Percentiles rank a stretch among this genome's conserved stretches.
These are phyloP conservation scores for Fistulifera solaris DNA, from an alignment of 108 stramenopile genomes.

Conservation along the genomic window DNA sequence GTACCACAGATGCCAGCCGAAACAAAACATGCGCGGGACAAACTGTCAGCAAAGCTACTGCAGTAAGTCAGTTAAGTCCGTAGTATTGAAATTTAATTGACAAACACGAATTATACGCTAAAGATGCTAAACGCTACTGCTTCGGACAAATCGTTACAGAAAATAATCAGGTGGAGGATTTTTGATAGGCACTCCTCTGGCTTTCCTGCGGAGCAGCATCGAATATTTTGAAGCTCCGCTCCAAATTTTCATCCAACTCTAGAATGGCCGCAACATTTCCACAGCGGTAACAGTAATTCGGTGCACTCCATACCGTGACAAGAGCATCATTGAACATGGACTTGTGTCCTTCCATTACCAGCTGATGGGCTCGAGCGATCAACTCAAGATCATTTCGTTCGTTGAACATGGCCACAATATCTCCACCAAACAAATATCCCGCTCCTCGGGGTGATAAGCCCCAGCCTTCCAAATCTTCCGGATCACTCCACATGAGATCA, in stretches of 20 bases:
- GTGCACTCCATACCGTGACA: slow-evolving; percentile 98
- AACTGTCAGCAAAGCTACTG: too few species aligned
- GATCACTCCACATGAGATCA: slow-evolving; percentile 98
- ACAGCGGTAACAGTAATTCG: slow-evolving; percentile 99
- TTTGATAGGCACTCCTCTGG: slow-evolving; percentile 88
- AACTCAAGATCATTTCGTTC: slow-evolving; percentile 84
- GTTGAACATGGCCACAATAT: slow-evolving; percentile 96
- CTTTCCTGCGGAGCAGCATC: slow-evolving; percentile 97
- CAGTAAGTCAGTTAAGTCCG: too few species aligned
- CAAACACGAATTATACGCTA: too few species aligned
- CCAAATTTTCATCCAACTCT: slow-evolving; percentile 94
- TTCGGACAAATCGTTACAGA: slow-evolving; percentile 39
- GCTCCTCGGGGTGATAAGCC: slow-evolving; percentile 96
- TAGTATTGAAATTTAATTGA: too few species aligned
- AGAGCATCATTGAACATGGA: slow-evolving; percentile 90
- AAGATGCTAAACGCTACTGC: too few species aligned
- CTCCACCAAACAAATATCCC: slow-evolving; percentile 96
- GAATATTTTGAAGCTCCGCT: slow-evolving; percentile 88
- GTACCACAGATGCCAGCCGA: background rate
- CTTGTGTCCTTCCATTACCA: slow-evolving; percentile 98
- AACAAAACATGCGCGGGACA: too few species aligned
- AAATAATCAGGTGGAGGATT: slow-evolving; percentile 97
- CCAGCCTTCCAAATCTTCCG: slow-evolving; percentile 98
- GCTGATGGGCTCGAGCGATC: slow-evolving; percentile 95
- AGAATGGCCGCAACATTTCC: slow-evolving; percentile 95